A percentile compares a stretch with the other conserved stretches of the same genome.
Conservation (phyloP, 768 basidiomycete species). For the Phylloporus rhodoxanthus region DNA sequence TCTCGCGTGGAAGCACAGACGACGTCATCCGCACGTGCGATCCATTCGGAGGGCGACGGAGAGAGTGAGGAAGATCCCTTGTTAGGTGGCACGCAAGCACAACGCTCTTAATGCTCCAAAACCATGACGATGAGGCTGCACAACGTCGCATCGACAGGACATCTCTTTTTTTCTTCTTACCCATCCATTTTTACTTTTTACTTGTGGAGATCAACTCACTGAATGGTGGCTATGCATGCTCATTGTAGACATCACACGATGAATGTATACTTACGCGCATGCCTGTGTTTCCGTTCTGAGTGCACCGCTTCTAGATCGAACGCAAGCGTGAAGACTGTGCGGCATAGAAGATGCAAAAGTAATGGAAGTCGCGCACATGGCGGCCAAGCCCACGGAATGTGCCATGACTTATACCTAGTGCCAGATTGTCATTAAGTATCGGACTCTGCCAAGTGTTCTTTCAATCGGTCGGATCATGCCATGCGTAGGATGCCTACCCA, state of each 20-base stretch:
- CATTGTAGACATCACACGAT: neutral
- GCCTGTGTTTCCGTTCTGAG: neutral
- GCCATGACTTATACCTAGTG: too few relatives aligned
- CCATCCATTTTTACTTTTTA: too few relatives aligned
- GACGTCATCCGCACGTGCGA: constrained; percentile 4
- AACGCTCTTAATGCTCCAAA: constrained; percentile 9
- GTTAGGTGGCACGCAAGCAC: constrained; percentile 3
- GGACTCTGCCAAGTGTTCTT: neutral
- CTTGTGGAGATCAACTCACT: too few relatives aligned
- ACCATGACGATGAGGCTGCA: constrained; percentile 23
- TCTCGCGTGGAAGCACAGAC: constrained; percentile 7
- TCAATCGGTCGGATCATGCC: neutral
- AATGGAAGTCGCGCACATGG: neutral
- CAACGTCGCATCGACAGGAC: neutral
- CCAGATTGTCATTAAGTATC: neutral
- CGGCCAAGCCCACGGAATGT: constrained; percentile 1
- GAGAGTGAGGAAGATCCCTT: neutral
- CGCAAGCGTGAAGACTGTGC: neutral
- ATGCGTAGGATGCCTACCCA: neutral
- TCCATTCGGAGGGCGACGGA: constrained; percentile 9
- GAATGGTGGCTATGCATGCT: neutral
- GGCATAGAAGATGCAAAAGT: neutral
- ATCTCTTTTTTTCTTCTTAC: neutral
- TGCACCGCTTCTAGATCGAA: neutral
- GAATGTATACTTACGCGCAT: neutral